A percentile compares a stretch with the other conserved stretches of the same genome.
Evolutionary conservation across 345 rosid species (phyloP).

Genomic region (Schrenkiella parvula): DNA sequence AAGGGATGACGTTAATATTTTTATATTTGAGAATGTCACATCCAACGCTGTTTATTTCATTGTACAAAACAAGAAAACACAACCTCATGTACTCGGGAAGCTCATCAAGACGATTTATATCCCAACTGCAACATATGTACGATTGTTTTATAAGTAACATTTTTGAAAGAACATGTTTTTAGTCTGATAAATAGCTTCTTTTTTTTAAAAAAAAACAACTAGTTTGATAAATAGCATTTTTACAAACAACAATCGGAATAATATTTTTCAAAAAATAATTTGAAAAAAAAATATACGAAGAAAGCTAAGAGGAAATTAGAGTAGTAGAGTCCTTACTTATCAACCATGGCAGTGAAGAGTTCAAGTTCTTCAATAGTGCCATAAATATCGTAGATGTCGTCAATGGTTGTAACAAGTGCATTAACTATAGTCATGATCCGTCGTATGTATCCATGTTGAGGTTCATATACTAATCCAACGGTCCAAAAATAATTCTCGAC

Average conservation of each 20-base stretch:
- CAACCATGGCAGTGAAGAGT: conserved; percentile 31
- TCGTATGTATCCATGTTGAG: conserved; percentile 15
- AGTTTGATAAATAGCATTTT: no score
- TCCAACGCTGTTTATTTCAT: neutral
- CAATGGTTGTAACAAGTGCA: conserved; percentile 16
- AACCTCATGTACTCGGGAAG: neutral
- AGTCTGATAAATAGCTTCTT: no score
- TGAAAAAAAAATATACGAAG: no score
- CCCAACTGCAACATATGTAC: neutral
- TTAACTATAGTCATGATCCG: conserved; percentile 16
- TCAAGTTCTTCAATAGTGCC: conserved; percentile 50
- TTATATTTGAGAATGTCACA: neutral
- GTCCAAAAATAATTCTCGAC: conserved; percentile 41
- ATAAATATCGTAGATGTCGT: conserved; percentile 42
- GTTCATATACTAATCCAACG: conserved; percentile 33
- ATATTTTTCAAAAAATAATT: no score
- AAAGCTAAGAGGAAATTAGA: neutral
- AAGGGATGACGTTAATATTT: neutral
- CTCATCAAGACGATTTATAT: neutral
- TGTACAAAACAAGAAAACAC: neutral
- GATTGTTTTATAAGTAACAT: neutral
- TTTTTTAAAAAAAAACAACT: no score
- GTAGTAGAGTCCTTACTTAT: conserved; percentile 26
- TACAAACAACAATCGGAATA: no score
- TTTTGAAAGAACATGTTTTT: neutral